Conservation (phyloP, 1,284 basidiomycete genomes). For the Sanghuangporus sanghuang region DNA sequence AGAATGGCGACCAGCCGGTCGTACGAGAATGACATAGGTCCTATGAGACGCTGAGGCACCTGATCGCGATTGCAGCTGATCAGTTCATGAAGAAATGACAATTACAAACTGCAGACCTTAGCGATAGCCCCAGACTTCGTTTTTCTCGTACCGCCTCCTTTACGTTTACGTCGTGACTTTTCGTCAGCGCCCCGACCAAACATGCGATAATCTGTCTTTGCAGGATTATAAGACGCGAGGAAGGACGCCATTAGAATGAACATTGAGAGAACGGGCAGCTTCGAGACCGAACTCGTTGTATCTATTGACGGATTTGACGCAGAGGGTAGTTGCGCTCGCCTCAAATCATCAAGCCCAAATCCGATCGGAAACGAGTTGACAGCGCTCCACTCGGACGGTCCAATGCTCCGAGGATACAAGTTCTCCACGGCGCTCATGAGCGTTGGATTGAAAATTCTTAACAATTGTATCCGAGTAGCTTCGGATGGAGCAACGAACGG, state of each 20-base stretch:
- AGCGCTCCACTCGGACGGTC: conserved; percentile 54
- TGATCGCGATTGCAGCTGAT: conserved; percentile 24
- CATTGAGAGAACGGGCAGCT: conserved; percentile 59
- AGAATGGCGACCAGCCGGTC: conserved; percentile 84
- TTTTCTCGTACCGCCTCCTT: conserved; percentile 36
- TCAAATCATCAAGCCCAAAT: conserved; percentile 24
- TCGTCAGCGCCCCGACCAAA: conserved; percentile 71
- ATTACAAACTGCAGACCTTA: conserved; percentile 15
- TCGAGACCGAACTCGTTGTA: conserved; percentile 2
- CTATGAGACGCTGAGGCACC: conserved; percentile 76
- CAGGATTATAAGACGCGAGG: conserved; percentile 83
- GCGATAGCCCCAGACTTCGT: conserved; percentile 20
- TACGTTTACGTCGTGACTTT: conserved; percentile 51
- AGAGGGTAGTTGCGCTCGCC: conserved; percentile 16
- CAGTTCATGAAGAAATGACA: neutral
- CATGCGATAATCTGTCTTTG: conserved; percentile 76
- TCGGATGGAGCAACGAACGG: conserved; percentile 40
- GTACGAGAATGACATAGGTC: conserved; percentile 77
- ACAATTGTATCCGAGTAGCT: conserved; percentile 57
- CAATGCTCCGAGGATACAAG: conserved; percentile 59
- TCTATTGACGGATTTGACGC: conserved; percentile 15
- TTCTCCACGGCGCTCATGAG: conserved; percentile 56
- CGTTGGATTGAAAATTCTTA: conserved; percentile 53
- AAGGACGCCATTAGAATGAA: conserved; percentile 81
- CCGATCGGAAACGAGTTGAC: conserved; percentile 38